Evolutionary conservation across 305 asterid species (phyloP).

Genomic region (Euphrasia arctica): DNA sequence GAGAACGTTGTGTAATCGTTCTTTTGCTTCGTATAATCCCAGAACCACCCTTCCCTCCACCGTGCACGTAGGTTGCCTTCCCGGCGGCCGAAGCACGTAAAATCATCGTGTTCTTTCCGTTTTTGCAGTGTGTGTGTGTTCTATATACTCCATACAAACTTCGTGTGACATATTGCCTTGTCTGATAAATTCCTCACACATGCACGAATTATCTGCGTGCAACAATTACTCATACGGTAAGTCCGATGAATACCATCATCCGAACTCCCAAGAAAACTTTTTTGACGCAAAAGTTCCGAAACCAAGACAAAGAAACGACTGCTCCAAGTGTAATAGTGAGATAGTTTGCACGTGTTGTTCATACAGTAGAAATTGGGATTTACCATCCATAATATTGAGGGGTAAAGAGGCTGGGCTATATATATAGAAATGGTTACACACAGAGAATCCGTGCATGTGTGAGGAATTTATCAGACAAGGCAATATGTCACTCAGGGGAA

Average conservation of each 20-base stretch:
- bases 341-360: slow-evolving; percentile 36
- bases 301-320: slow-evolving; percentile 30
- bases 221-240: slow-evolving; percentile 26
- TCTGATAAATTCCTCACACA: slow-evolving; percentile 49
- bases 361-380: slow-evolving; percentile 38
- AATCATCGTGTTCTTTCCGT: too few relatives aligned
- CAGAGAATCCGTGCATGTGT: slow-evolving; percentile 80
- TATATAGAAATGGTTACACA: slow-evolving; percentile 64
- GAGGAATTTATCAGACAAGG: slow-evolving; percentile 41
- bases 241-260: background rate
- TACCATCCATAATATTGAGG: slow-evolving; percentile 65
- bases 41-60: too few relatives aligned
- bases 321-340: slow-evolving; percentile 30
- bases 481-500: slow-evolving; percentile 27
- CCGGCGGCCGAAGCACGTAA: too few relatives aligned
- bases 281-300: slow-evolving; percentile 28
- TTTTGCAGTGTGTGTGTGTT: too few relatives aligned
- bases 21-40: too few relatives aligned
- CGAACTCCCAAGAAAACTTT: slow-evolving; percentile 26
- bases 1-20: too few relatives aligned
- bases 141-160: too few relatives aligned
- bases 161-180: slow-evolving; percentile 34
- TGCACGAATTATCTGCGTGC: slow-evolving; percentile 77
- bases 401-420: slow-evolving; percentile 57
- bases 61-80: too few relatives aligned